Conservation (phyloP, 148 eudicot species). For the Rhododendron kiyosumense region DNA sequence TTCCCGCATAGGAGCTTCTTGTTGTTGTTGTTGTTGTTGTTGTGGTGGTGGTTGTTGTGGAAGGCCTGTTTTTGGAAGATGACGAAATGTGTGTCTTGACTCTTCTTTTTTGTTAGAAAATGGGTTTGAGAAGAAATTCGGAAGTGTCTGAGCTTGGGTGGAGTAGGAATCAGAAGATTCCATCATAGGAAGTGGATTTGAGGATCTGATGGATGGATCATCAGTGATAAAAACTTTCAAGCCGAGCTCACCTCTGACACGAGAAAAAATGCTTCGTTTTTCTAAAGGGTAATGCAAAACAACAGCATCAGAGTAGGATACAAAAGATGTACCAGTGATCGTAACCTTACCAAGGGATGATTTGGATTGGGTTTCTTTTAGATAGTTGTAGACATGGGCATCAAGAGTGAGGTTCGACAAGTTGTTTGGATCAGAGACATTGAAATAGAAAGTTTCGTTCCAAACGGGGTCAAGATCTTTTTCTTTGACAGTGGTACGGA, state of each 20-base stretch:
- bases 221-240: constrained; percentile 64
- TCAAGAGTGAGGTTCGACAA: constrained; percentile 53
- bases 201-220: constrained; percentile 40
- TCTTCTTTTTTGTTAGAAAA: constrained; percentile 25
- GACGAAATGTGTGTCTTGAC: constrained; percentile 35
- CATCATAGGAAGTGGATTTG: constrained; percentile 40
- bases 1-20: no score
- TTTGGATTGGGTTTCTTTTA: constrained; percentile 28
- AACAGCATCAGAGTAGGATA: constrained; percentile 62
- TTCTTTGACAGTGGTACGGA: constrained; percentile 62
- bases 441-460: constrained; percentile 83
- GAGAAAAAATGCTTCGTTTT: constrained; percentile 52
- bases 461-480: constrained; percentile 74
- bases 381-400: constrained; percentile 53
- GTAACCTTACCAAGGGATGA: constrained; percentile 66
- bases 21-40: constrained; percentile 21
- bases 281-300: constrained; percentile 74
- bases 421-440: constrained; percentile 52
- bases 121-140: constrained; percentile 9
- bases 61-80: constrained; percentile 31
- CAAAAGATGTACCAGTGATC: constrained; percentile 62
- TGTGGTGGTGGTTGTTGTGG: constrained; percentile 16
- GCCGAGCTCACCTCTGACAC: constrained; percentile 80
- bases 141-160: constrained; percentile 15
- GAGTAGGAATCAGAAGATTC: constrained; percentile 25